These are phyloP conservation scores for Myxozyma lipomycoides DNA, from an alignment of 805 yeast species.

Conservation along the genomic window DNA sequence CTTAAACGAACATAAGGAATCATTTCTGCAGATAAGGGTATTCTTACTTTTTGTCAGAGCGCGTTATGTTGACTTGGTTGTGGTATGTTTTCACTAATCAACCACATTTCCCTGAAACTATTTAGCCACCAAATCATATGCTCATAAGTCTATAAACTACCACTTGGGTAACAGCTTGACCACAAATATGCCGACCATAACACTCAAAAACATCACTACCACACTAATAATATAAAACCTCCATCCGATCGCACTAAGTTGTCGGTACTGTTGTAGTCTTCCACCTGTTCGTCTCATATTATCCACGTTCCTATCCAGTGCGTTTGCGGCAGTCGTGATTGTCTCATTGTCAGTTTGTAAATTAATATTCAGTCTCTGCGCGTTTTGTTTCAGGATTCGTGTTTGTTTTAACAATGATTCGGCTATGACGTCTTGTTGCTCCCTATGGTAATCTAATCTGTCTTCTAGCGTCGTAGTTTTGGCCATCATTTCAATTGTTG, in stretches of 20 bases:
- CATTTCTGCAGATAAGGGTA: too few species aligned
- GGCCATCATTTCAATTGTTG: not conserved
- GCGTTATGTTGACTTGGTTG: too few species aligned
- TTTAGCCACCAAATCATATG: too few species aligned
- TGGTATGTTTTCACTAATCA: too few species aligned
- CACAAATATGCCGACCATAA: conserved; percentile 37
- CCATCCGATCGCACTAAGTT: conserved; percentile 40
- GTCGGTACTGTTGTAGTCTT: conserved; percentile 36
- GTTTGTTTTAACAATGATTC: conserved; percentile 50
- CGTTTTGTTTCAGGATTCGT: conserved; percentile 46
- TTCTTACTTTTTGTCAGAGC: too few species aligned
- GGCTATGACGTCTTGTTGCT: conserved; percentile 47
- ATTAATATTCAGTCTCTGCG: conserved; percentile 43
- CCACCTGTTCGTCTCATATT: conserved; percentile 39
- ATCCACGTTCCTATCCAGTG: conserved; percentile 37
- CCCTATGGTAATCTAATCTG: conserved; percentile 27
- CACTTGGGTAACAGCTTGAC: conserved; percentile 33
- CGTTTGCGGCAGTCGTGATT: conserved; percentile 36
- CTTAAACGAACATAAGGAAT: too few species aligned
- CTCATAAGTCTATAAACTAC: too few species aligned
- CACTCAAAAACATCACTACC: conserved; percentile 36
- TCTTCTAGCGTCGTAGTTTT: conserved; percentile 19
- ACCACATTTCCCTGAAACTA: too few species aligned
- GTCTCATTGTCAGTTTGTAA: conserved; percentile 38
- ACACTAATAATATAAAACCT: conserved; percentile 40